phyloP scores from a whole-genome alignment of 2,329 filamentous ascomycete species.

The Phialophora tarda region DNA sequence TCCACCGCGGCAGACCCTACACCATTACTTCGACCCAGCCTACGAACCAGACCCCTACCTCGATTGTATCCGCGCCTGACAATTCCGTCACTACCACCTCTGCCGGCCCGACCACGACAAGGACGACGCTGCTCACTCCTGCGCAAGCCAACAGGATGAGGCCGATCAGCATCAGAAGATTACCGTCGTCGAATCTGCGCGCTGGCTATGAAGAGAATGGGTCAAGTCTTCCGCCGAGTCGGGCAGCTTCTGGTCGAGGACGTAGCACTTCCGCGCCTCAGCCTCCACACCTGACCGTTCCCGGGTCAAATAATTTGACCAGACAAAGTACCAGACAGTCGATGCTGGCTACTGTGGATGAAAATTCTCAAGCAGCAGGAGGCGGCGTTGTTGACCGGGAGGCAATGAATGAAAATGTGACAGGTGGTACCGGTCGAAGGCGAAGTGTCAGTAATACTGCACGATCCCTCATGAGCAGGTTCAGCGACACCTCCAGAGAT shows the following conservation, averaged over 20 bases:
- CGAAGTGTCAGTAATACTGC: conserved; percentile 37
- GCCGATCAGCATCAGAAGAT: conserved; percentile 37
- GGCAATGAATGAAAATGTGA: conserved; percentile 26
- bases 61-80: conserved; percentile 17
- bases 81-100: conserved; percentile 12
- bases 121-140: conserved; percentile 21
- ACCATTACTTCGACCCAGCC: conserved; percentile 30
- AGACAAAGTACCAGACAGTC: conserved; percentile 36
- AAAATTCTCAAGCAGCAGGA: conserved; percentile 21
- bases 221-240: conserved; percentile 21
- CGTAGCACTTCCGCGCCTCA: conserved; percentile 37
- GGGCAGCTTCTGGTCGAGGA: conserved; percentile 25
- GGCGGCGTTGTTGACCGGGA: conserved; percentile 28
- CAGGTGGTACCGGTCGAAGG: conserved; percentile 27
- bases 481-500: conserved; percentile 32
- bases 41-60: conserved; percentile 18
- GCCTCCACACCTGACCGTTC: conserved; percentile 14
- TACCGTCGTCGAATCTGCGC: conserved; percentile 30
- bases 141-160: conserved; percentile 22
- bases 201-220: conserved; percentile 4
- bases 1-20: conserved; percentile 33
- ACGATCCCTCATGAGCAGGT: conserved; percentile 35
- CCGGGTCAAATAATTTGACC: conserved; percentile 22
- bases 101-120: conserved; percentile 21
- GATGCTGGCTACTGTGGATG: conserved; percentile 30